Conservation (phyloP, 2,329 filamentous ascomycete genomes). For the Pyrenophora graminea region DNA sequence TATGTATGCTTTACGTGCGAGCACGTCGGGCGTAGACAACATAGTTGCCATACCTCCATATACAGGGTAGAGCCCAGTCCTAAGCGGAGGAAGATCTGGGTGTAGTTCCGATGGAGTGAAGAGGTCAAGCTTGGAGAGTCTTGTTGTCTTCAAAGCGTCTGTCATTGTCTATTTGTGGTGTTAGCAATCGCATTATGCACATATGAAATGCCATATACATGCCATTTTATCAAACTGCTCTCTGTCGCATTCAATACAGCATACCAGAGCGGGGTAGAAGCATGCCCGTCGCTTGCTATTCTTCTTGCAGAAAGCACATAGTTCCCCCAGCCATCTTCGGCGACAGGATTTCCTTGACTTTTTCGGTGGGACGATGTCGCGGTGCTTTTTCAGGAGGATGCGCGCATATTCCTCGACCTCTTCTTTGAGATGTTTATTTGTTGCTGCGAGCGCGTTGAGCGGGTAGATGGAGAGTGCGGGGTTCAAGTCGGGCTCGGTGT, state of each 20-base stretch:
- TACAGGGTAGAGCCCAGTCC: conserved; percentile 20
- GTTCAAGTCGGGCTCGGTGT: conserved; percentile 15
- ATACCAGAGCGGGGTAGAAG: conserved; percentile 27
- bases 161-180: conserved; percentile 35
- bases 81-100: conserved; percentile 28
- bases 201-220: background rate
- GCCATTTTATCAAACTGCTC: conserved; percentile 36
- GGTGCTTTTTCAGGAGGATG: conserved; percentile 29
- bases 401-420: conserved; percentile 39
- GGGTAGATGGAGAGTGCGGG: conserved; percentile 13
- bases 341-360: conserved; percentile 23
- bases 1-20: conserved; percentile 26
- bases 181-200: background rate
- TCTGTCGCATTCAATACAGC: conserved; percentile 35
- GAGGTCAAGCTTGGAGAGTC: conserved; percentile 39
- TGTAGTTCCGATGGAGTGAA: conserved; percentile 39
- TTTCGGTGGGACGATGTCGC: conserved; percentile 22
- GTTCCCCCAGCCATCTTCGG: conserved; percentile 30
- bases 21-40: conserved; percentile 30
- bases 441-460: conserved; percentile 31
- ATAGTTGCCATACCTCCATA: conserved; percentile 29
- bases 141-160: conserved; percentile 20
- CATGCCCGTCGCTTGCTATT: conserved; percentile 31
- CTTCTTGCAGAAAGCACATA: conserved; percentile 36
- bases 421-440: conserved; percentile 28